Base-by-base conservation (phyloP, 768 basidiomycete species). In the Antrodiella citrinella region DNA sequence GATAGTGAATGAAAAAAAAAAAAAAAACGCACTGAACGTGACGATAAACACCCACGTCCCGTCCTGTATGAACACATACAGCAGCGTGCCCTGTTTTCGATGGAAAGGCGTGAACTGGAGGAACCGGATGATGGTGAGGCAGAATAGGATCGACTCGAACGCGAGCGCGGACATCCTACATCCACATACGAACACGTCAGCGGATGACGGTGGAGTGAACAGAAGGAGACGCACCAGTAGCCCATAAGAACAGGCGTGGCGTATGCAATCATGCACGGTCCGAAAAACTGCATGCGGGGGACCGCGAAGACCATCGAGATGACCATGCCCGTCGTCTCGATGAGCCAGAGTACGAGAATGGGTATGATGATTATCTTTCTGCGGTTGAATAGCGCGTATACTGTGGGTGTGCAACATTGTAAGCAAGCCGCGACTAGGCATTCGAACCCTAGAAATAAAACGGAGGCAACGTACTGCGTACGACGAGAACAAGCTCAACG, bases 31-130 rank as follows among this genome's bases (percentile, higher is more conserved):
- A 54, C 53, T 49, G 26, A 54, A 54, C 4, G 50, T 54, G 15
- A 54, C 25, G n/a, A 49, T 49, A 43, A 50, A 54, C 4, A 49
- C 53, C 53, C 53, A 54, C 1, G 53, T 54, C 22, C 53, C 53
- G 23, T 54, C 53, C 9, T 49, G 49, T 5, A 54, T 45, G 26
- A 54, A 54, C 2, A 47, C 38, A 20, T 26, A 47, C 26, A 54
- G 13, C 19, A 54, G 42, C 10, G 53, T 50, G 12, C 41, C n/a
- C 21, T 23, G 45, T 9, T 22, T 20, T 5, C 22, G 22, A 9
- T 44, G 23, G 3, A 23, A 15, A 3, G 44, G n/a, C 7, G 47
- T 35, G 26, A 41, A 47, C 26, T 51, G 30, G 26, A 50, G 48
- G 49, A 54, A 54, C 30, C 42, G 47, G 39, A 54, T 23, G 18